Evolutionary conservation across 225 moss, liverwort and hornwort genomes (phyloP).

Genomic region (Pseudoscleropodium purum): DNA sequence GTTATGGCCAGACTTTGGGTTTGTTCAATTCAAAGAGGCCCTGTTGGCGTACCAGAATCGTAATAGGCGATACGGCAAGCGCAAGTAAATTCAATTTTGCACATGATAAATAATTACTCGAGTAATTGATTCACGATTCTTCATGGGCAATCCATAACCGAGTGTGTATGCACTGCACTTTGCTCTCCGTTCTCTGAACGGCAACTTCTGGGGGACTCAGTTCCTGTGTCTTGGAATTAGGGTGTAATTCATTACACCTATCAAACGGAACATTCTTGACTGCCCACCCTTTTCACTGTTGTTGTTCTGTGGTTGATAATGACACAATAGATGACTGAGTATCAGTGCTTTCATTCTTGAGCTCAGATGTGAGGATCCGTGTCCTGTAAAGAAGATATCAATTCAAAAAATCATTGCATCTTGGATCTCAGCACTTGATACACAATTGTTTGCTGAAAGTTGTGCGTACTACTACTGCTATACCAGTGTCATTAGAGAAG

Average conservation of each 20-base stretch:
- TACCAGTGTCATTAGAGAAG: neutral
- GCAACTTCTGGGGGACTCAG: neutral
- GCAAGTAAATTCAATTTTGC: conserved; percentile 30
- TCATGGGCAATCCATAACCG: neutral
- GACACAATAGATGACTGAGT: neutral
- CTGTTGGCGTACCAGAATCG: conserved; percentile 66
- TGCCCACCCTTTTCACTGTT: too few species aligned
- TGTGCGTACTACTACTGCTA: too few species aligned
- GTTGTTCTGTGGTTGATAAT: neutral
- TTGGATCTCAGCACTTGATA: neutral
- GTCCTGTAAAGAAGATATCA: neutral
- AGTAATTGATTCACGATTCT: neutral
- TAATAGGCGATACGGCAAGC: conserved; percentile 59
- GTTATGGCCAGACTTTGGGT: conserved; percentile 85
- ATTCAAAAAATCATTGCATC: too few species aligned
- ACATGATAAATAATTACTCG: neutral
- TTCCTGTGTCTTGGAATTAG: neutral
- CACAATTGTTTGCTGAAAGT: neutral
- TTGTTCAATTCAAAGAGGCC: conserved; percentile 54
- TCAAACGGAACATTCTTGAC: neutral
- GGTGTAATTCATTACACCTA: too few species aligned
- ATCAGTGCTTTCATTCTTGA: neutral
- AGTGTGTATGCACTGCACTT: neutral
- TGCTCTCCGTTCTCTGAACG: neutral
- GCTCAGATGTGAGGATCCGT: neutral